A percentile compares a stretch with the other conserved stretches of the same genome.
Conservation (phyloP, 768 basidiomycete genomes). For the Macrolepiota albuminosa region DNA sequence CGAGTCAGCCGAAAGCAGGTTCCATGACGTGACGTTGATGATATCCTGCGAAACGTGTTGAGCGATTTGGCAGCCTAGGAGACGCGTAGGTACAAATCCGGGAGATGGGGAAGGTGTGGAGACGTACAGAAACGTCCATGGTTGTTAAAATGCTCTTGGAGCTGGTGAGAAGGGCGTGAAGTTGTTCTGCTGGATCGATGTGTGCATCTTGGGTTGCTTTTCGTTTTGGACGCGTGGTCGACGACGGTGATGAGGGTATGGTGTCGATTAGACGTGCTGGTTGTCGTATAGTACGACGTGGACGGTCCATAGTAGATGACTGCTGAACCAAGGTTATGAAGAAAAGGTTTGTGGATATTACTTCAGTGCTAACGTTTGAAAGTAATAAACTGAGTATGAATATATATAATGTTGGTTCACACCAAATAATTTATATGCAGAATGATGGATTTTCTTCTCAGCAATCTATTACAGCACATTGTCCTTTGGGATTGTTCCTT, state of each 20-base stretch:
- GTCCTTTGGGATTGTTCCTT: too few relatives aligned
- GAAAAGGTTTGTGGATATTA: not conserved
- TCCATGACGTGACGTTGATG: constrained; percentile 42
- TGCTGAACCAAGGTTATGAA: not conserved
- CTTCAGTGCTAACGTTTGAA: not conserved
- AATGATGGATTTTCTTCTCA: too few relatives aligned
- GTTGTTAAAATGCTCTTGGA: constrained; percentile 9
- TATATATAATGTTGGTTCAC: too few relatives aligned
- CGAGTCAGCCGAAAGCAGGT: constrained; percentile 38
- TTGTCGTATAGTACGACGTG: constrained; percentile 14
- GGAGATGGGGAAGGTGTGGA: constrained; percentile 4
- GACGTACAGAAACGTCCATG: constrained; percentile 48
- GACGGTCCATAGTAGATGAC: constrained; percentile 13
- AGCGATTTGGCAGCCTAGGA: constrained; percentile 16
- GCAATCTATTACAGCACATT: too few relatives aligned
- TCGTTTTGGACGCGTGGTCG: constrained; percentile 9
- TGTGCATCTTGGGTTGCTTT: constrained; percentile 7
- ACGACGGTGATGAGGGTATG: not conserved
- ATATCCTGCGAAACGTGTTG: constrained; percentile 37
- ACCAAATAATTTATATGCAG: too few relatives aligned
- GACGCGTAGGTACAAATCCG: constrained; percentile 5
- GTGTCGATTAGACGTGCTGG: constrained; percentile 6
- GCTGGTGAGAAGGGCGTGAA: constrained; percentile 10
- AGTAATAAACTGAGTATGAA: too few relatives aligned
- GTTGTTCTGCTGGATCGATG: constrained; percentile 7